phyloP scores from a whole-genome alignment of 2,329 filamentous ascomycete genomes.

The Fusarium chuoi region DNA sequence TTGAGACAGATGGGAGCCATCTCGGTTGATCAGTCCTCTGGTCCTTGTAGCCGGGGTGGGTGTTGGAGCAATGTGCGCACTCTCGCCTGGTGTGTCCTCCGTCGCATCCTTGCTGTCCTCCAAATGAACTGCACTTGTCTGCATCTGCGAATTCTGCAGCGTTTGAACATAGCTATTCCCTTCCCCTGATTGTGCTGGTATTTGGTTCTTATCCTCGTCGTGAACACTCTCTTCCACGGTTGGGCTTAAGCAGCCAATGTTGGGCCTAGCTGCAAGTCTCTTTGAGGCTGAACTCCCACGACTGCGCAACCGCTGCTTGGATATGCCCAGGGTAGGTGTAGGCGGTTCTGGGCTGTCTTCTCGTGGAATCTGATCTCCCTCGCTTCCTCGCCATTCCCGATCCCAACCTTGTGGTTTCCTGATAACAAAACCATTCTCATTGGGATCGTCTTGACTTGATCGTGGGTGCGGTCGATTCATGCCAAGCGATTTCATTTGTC shows the following conservation, averaged over 20 bases:
- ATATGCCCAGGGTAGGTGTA: slow-evolving; percentile 46
- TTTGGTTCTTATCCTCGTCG: slow-evolving; percentile 13
- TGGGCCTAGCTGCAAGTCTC: slow-evolving; percentile 37
- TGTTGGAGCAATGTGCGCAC: neutral
- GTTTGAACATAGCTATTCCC: neutral
- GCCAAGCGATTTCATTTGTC: slow-evolving; percentile 64
- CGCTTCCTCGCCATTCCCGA: slow-evolving; percentile 36
- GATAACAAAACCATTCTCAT: slow-evolving; percentile 54
- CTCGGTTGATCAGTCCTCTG: neutral
- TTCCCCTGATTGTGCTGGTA: neutral
- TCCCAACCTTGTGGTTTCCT: slow-evolving; percentile 52
- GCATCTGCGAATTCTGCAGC: neutral
- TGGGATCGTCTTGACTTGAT: slow-evolving; percentile 21
- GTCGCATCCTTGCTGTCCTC: neutral
- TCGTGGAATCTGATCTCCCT: slow-evolving; percentile 13
- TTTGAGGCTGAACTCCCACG: slow-evolving; percentile 37
- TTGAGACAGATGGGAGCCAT: slow-evolving; percentile 32
- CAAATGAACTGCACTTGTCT: neutral
- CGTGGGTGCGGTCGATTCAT: slow-evolving; percentile 40
- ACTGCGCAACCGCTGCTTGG: slow-evolving; percentile 36
- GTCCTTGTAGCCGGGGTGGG: neutral
- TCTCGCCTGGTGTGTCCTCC: neutral
- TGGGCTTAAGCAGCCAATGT: slow-evolving; percentile 45
- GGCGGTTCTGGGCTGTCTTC: slow-evolving; percentile 51
- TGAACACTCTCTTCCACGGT: slow-evolving; percentile 46